Evolutionary conservation across 441 rosid species (phyloP).

Genomic region (Codiaeum variegatum): DNA sequence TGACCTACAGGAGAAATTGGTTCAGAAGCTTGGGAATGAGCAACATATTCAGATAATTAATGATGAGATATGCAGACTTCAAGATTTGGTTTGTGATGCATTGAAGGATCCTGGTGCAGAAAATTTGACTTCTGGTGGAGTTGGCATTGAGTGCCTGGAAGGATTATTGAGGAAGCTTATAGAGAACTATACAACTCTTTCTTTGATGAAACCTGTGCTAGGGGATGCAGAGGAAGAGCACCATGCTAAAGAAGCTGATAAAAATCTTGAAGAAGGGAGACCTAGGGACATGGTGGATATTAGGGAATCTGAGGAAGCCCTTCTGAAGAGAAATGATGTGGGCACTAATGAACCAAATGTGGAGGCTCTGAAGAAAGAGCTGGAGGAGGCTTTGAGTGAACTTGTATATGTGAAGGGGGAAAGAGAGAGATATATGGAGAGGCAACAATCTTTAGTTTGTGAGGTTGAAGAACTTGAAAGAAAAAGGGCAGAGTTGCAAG

Average conservation of each 20-base stretch:
- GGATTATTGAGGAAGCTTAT: constrained; percentile 61
- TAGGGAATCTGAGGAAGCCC: constrained; percentile 32
- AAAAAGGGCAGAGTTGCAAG: constrained; percentile 63
- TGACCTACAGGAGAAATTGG: constrained; percentile 54
- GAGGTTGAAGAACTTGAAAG: constrained; percentile 62
- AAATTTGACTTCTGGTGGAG: constrained; percentile 42
- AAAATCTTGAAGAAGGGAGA: constrained; percentile 28
- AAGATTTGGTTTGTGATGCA: constrained; percentile 56
- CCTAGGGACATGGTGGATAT: constrained; percentile 17
- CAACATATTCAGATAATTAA: constrained; percentile 42
- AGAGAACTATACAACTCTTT: constrained; percentile 45
- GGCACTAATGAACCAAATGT: constrained; percentile 39
- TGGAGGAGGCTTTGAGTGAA: constrained; percentile 62
- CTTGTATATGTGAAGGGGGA: constrained; percentile 63
- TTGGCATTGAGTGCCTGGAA: constrained; percentile 61
- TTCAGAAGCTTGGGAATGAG: constrained; percentile 50
- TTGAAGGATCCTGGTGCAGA: constrained; percentile 49
- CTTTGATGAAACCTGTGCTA: constrained; percentile 30
- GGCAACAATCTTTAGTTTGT: constrained; percentile 53
- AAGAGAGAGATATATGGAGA: constrained; percentile 59
- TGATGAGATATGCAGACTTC: constrained; percentile 53
- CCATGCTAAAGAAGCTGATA: constrained; percentile 29
- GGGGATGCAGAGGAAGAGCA: constrained; percentile 31
- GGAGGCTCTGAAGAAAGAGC: constrained; percentile 56
- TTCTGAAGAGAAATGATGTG: constrained; percentile 41